These are phyloP conservation scores for Tubosaeta brunneosetosa DNA, from an alignment of 768 basidiomycete species.

Conservation along the genomic window DNA sequence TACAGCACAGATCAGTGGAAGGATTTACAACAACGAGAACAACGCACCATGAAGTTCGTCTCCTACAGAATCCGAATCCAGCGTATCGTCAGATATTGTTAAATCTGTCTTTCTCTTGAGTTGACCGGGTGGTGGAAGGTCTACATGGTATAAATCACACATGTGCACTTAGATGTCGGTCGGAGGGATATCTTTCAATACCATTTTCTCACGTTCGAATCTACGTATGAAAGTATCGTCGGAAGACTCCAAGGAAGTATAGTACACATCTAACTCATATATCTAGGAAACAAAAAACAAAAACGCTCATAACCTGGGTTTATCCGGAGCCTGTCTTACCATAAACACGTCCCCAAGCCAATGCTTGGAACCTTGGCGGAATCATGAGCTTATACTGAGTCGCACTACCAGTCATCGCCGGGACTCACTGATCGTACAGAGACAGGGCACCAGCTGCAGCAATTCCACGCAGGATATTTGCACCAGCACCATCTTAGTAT, in stretches of 20 bases:
- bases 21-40: neutral
- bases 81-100: constrained; percentile 10
- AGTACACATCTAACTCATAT: neutral
- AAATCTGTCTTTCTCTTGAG: constrained; percentile 8
- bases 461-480: constrained; percentile 53
- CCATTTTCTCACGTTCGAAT: neutral
- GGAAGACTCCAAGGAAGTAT: neutral
- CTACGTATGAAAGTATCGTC: neutral
- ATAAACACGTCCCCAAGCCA: constrained; percentile 55
- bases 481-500: constrained; percentile 53
- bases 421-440: constrained; percentile 52
- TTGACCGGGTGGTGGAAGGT: constrained; percentile 7
- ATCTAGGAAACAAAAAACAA: neutral
- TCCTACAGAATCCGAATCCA: constrained; percentile 4
- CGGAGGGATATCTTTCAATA: neutral
- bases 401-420: neutral
- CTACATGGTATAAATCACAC: constrained; percentile 16
- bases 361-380: constrained; percentile 41
- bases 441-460: constrained; percentile 51
- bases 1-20: neutral
- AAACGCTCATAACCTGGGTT: neutral
- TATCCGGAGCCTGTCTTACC: constrained; percentile 38
- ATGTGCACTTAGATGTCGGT: constrained; percentile 11
- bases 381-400: neutral
- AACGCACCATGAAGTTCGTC: constrained; percentile 19